Conservation (phyloP, 1,284 basidiomycete species). For the Cryptococcus sp. region DNA sequence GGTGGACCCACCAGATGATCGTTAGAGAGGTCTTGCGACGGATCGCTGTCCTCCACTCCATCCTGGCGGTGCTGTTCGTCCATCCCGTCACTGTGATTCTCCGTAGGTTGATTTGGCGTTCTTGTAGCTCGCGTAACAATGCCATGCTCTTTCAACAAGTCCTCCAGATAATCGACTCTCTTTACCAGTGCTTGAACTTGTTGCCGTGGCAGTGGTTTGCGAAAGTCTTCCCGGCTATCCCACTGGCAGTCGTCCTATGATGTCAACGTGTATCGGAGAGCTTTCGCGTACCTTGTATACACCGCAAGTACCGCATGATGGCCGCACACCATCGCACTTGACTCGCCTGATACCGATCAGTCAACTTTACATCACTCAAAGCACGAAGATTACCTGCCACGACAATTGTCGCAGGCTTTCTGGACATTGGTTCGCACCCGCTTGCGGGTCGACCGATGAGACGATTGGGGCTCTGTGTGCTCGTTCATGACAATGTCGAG, state of each 20-base stretch:
- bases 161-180: conserved; percentile 21
- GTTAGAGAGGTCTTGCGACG: conserved; percentile 14
- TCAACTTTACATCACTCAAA: too few species aligned
- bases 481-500: too few species aligned
- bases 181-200: conserved; percentile 23
- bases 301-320: conserved; percentile 34
- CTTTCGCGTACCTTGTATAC: conserved; percentile 25
- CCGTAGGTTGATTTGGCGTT: conserved; percentile 1
- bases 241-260: conserved; percentile 26
- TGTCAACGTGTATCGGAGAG: background rate
- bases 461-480: too few species aligned
- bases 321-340: conserved; percentile 38
- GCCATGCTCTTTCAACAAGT: conserved; percentile 19
- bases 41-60: background rate
- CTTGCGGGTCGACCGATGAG: conserved; percentile 16
- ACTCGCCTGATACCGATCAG: conserved; percentile 26
- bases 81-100: background rate
- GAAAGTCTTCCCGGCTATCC: conserved; percentile 23
- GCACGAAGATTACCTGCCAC: conserved; percentile 18
- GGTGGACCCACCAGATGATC: conserved; percentile 18
- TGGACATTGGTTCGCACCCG: conserved; percentile 24
- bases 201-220: conserved; percentile 25
- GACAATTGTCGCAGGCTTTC: conserved; percentile 31
- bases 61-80: background rate
- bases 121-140: conserved; percentile 2